phyloP scores from a whole-genome alignment of 805 yeast species.

The Torulaspora quercuum region DNA sequence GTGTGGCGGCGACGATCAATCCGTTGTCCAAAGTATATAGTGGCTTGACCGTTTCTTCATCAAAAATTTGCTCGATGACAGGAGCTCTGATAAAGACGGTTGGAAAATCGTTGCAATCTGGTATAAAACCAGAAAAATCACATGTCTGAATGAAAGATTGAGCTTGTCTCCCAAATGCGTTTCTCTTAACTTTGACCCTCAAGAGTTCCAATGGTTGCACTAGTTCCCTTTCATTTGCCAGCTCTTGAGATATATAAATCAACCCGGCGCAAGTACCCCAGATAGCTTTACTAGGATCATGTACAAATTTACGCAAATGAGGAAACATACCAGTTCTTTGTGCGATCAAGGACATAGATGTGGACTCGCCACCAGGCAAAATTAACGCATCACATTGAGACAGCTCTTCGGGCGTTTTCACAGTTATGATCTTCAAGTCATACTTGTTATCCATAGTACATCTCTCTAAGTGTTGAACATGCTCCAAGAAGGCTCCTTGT shows the following conservation, averaged over 20 bases:
- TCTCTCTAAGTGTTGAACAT: constrained; percentile 47
- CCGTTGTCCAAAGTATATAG: constrained; percentile 39
- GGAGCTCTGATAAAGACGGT: constrained; percentile 74
- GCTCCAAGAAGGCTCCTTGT: constrained; percentile 79
- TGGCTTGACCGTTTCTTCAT: constrained; percentile 37
- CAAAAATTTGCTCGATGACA: constrained; percentile 44
- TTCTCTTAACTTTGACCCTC: constrained; percentile 60
- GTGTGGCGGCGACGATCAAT: constrained; percentile 68
- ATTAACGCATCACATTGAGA: constrained; percentile 53
- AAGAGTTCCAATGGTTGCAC: constrained; percentile 62
- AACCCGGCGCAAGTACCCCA: constrained; percentile 92
- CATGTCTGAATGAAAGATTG: constrained; percentile 56
- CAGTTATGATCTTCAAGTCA: constrained; percentile 42
- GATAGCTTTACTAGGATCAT: constrained; percentile 48
- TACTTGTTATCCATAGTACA: constrained; percentile 34
- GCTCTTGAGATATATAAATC: constrained; percentile 56
- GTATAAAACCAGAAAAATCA: constrained; percentile 43
- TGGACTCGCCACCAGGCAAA: constrained; percentile 69
- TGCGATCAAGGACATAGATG: constrained; percentile 67
- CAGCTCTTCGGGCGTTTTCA: constrained; percentile 52
- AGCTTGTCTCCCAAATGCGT: constrained; percentile 76
- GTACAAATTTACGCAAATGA: constrained; percentile 51
- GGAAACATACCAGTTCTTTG: constrained; percentile 57
- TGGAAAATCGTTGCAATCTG: constrained; percentile 39
- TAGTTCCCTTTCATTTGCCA: constrained; percentile 50